Percentiles rank a stretch among this genome's conserved stretches.
These are phyloP conservation scores for Yamadazyma atmosphaerica DNA, from an alignment of 1,139 yeast species.

Conservation along the genomic window DNA sequence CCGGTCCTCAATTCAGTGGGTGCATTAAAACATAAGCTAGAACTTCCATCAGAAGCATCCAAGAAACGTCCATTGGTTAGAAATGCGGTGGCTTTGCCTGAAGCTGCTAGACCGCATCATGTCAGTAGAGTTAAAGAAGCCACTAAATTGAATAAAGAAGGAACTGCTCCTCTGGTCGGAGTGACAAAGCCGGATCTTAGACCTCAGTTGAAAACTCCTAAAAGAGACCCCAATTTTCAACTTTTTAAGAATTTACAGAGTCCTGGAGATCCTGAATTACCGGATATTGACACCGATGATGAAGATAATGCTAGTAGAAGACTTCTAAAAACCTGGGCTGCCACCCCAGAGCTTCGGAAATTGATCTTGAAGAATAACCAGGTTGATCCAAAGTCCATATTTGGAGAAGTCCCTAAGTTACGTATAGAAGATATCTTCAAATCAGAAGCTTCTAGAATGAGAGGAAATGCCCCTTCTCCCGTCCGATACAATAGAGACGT, in stretches of 20 bases:
- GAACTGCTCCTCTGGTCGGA: not conserved
- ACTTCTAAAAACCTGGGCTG: constrained; percentile 71
- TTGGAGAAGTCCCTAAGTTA: constrained; percentile 75
- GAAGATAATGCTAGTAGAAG: constrained; percentile 50
- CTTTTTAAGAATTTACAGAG: constrained; percentile 9
- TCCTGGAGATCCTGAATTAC: constrained; percentile 25
- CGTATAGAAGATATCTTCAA: constrained; percentile 71
- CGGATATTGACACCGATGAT: constrained; percentile 55
- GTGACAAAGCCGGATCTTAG: constrained; percentile 1
- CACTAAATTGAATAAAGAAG: not conserved
- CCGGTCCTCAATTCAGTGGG: not conserved
- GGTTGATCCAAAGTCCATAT: constrained; percentile 69
- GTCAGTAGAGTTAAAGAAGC: constrained; percentile 7
- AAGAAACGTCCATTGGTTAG: constrained; percentile 20
- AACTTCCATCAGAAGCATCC: constrained; percentile 8
- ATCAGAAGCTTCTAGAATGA: constrained; percentile 43
- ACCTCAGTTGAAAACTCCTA: constrained; percentile 9
- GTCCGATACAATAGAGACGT: constrained; percentile 30
- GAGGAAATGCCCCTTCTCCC: constrained; percentile 58
- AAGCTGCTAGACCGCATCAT: constrained; percentile 32
- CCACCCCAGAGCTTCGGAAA: constrained; percentile 57
- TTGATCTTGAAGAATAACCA: constrained; percentile 56
- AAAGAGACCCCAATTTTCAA: constrained; percentile 5
- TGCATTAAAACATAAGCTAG: constrained; percentile 9
- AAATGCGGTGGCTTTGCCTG: constrained; percentile 37